phyloP scores from a whole-genome alignment of 2,329 filamentous ascomycete species.

The Paraconiothyrium sp. region DNA sequence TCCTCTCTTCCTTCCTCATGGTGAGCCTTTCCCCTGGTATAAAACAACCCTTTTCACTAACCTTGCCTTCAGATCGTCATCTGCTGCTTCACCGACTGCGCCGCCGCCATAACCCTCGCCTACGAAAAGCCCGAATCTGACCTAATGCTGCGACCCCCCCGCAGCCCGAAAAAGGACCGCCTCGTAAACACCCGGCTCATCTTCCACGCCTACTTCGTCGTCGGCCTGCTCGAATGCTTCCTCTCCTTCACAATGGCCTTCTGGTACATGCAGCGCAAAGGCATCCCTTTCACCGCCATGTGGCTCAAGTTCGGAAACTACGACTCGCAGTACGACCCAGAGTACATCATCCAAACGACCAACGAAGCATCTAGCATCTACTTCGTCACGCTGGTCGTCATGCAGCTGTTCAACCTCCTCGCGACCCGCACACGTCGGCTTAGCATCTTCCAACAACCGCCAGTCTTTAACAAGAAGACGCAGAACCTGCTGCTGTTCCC shows the following conservation, averaged over 20 bases:
- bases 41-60: not conserved
- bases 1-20: conserved; percentile 78
- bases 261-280: conserved; percentile 54
- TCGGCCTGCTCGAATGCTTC: conserved; percentile 65
- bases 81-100: conserved; percentile 78
- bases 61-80: conserved; percentile 45
- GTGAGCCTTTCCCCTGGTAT: conserved; percentile 13
- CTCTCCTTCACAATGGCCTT: conserved; percentile 57
- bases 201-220: conserved; percentile 75
- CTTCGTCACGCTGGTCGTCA: conserved; percentile 81
- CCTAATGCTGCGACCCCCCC: conserved; percentile 73
- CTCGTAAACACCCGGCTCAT: conserved; percentile 79
- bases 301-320: conserved; percentile 65
- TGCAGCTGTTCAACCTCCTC: conserved; percentile 83
- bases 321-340: conserved; percentile 34
- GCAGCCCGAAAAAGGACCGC: conserved; percentile 73
- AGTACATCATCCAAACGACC: conserved; percentile 57
- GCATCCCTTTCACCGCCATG: conserved; percentile 71
- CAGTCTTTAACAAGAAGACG: conserved; percentile 70
- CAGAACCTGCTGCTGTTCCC: conserved; percentile 75
- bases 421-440: conserved; percentile 69
- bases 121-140: conserved; percentile 82
- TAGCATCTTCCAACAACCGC: conserved; percentile 76
- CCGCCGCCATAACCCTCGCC: conserved; percentile 70
- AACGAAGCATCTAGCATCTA: conserved; percentile 78